Percentiles rank a stretch among this genome's conserved stretches.
Conservation (phyloP, 192 early-diverging fungal genomes). For the Lunasporangiospora selenospora region DNA sequence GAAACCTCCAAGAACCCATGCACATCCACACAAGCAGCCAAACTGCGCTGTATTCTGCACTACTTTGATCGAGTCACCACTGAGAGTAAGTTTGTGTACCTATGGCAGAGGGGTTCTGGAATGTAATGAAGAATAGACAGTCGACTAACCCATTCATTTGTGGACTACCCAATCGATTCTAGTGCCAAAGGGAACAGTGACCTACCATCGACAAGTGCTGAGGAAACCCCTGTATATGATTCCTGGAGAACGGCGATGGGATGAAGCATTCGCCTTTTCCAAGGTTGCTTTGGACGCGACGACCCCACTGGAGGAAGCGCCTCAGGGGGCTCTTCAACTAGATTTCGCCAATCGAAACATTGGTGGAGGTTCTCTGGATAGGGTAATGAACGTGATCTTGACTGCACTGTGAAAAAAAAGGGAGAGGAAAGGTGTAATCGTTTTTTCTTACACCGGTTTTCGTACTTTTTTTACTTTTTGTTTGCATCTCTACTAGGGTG, state of each 20-base stretch:
- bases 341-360: conserved; percentile 48
- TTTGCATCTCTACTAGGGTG: conserved; percentile 15
- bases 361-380: conserved; percentile 32
- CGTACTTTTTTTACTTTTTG: not conserved
- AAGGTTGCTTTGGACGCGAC: conserved; percentile 17
- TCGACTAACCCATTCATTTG: too few relatives aligned
- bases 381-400: too few relatives aligned
- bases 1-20: conserved; percentile 23
- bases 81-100: conserved; percentile 21
- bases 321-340: conserved; percentile 27
- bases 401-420: too few relatives aligned
- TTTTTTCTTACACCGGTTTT: not conserved
- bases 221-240: conserved; percentile 28
- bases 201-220: conserved; percentile 38
- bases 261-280: conserved; percentile 1
- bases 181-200: conserved; percentile 42
- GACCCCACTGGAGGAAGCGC: conserved; percentile 31
- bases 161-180: too few relatives aligned
- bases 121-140: too few relatives aligned
- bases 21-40: conserved; percentile 30
- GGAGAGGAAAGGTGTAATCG: too few relatives aligned
- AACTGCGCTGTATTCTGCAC: conserved; percentile 33
- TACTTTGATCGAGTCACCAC: conserved; percentile 46
- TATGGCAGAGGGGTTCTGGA: too few relatives aligned
- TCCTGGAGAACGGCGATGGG: not conserved